Conservation (phyloP, 225 moss, liverwort and hornwort species). For the Physcomitrellopsis africana region DNA sequence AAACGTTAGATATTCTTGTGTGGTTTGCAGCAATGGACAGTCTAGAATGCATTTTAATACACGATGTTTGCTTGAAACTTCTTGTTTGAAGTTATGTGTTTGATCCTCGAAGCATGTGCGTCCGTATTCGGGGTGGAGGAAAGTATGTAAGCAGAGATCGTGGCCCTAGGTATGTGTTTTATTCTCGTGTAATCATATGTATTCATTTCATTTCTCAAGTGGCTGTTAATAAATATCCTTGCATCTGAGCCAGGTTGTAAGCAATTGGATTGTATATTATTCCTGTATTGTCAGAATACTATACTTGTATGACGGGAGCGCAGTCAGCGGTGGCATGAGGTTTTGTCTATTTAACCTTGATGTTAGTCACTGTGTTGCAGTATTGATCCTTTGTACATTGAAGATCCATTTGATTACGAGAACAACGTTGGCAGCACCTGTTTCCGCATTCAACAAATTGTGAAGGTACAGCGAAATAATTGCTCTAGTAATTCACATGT, state of each 20-base stretch:
- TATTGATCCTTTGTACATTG: conserved; percentile 92
- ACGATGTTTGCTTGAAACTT: conserved; percentile 17
- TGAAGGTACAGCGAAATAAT: conserved; percentile 54
- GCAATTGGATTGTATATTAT: background rate
- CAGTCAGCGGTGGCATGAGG: conserved; percentile 1
- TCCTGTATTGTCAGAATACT: background rate
- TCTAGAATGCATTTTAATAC: conserved; percentile 3
- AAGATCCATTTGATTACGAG: conserved; percentile 84
- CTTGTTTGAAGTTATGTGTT: conserved; percentile 66
- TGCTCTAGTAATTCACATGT: background rate
- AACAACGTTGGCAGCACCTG: conserved; percentile 95
- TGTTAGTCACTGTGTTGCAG: conserved; percentile 43
- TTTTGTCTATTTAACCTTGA: background rate
- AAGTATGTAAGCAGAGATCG: conserved; percentile 86
- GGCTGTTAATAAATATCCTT: background rate
- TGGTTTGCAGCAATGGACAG: conserved; percentile 8
- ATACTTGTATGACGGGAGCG: background rate
- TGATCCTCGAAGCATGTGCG: conserved; percentile 88
- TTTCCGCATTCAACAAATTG: conserved; percentile 86
- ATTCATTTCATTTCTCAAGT: background rate
- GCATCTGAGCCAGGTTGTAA: conserved; percentile 7
- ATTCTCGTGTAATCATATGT: background rate
- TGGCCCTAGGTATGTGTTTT: conserved; percentile 62
- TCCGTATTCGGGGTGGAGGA: conserved; percentile 86
- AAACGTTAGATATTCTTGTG: background rate